A percentile compares a stretch with the other conserved stretches of the same genome.
Conservation (phyloP, 2,329 filamentous ascomycete genomes). For the Scleromitrula shiraiana region DNA sequence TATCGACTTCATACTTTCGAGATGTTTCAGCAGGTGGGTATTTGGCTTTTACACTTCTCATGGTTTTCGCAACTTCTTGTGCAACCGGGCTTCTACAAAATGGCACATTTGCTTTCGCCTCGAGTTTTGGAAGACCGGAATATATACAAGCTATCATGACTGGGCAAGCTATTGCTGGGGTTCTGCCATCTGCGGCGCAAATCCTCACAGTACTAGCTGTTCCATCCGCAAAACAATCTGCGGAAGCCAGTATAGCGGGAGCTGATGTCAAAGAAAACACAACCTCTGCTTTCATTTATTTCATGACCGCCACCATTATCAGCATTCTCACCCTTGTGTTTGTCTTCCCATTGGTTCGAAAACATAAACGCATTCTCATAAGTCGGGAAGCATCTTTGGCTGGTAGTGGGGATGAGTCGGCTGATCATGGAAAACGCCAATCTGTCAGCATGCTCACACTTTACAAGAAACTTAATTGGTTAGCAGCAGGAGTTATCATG, state of each 20-base stretch:
- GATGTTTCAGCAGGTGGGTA: conserved; percentile 57
- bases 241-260: conserved; percentile 15
- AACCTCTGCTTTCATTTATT: conserved; percentile 80
- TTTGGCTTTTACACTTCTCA: conserved; percentile 71
- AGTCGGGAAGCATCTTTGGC: conserved; percentile 43
- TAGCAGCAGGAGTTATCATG: conserved; percentile 67
- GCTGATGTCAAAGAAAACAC: conserved; percentile 37
- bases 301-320: conserved; percentile 75
- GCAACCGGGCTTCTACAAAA: conserved; percentile 87
- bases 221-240: conserved; percentile 35
- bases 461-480: conserved; percentile 70
- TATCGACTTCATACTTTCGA: conserved; percentile 67
- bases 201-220: conserved; percentile 73
- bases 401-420: conserved; percentile 44
- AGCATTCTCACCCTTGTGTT: conserved; percentile 62
- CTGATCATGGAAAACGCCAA: conserved; percentile 39
- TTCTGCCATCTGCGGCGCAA: conserved; percentile 80
- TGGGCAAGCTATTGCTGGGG: conserved; percentile 85
- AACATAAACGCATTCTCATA: conserved; percentile 47
- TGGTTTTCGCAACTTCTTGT: conserved; percentile 71
- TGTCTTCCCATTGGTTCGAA: conserved; percentile 64
- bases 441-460: conserved; percentile 55
- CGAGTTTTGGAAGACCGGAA: conserved; percentile 74
- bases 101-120: conserved; percentile 85
- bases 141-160: conserved; percentile 97